phyloP scores from a whole-genome alignment of 306 rosid species.

The Pachyrhizus erosus region DNA sequence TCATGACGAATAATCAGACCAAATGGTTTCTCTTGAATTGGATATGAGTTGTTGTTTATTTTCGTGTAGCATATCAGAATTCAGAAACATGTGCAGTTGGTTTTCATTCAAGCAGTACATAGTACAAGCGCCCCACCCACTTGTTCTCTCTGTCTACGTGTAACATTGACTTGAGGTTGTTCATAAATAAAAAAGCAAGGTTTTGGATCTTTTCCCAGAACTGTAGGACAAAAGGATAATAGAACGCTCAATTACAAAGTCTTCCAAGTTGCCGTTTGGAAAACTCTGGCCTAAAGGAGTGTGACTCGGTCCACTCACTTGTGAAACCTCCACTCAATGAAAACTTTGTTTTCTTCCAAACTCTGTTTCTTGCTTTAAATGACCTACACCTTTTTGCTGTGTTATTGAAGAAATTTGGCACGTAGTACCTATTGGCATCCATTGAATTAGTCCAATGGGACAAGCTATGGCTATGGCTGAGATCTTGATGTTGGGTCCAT shows the following conservation, averaged over 20 bases:
- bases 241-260: constrained; percentile 29
- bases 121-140: not conserved
- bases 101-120: constrained; percentile 27
- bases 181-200: constrained; percentile 30
- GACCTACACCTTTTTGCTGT: not conserved
- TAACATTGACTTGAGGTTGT: constrained; percentile 33
- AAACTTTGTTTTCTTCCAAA: constrained; percentile 42
- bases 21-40: constrained; percentile 34
- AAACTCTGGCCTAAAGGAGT: constrained; percentile 24
- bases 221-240: constrained; percentile 40
- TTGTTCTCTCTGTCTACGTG: constrained; percentile 11
- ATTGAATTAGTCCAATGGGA: constrained; percentile 38
- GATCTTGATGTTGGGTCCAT: constrained; percentile 49
- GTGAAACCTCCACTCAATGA: constrained; percentile 42
- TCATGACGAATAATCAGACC: constrained; percentile 25
- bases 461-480: constrained; percentile 39
- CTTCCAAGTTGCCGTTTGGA: constrained; percentile 41
- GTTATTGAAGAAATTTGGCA: constrained; percentile 1
- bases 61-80: constrained; percentile 23
- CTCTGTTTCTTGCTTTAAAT: constrained; percentile 40
- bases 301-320: constrained; percentile 35
- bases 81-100: constrained; percentile 16
- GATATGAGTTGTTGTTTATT: not conserved
- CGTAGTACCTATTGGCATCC: not conserved
- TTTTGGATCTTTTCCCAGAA: constrained; percentile 41